Conservation (phyloP, 1,284 basidiomycete genomes). For the Phylloporus gajari region DNA sequence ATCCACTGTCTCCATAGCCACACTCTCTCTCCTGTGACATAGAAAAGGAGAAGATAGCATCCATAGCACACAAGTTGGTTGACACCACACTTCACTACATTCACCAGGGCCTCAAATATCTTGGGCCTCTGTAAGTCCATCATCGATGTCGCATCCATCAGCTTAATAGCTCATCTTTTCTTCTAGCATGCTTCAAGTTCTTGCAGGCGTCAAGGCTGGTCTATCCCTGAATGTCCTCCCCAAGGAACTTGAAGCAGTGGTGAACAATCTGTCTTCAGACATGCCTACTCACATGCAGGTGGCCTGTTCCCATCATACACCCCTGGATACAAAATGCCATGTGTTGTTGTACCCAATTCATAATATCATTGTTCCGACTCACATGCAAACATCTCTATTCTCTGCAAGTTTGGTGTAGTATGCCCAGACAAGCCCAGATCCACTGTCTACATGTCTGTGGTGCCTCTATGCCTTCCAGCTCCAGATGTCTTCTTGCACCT, state of each 20-base stretch:
- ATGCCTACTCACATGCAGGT: constrained; percentile 68
- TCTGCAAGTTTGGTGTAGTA: constrained; percentile 41
- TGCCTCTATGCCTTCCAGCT: constrained; percentile 60
- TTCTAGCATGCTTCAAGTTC: constrained; percentile 44
- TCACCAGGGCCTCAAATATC: constrained; percentile 38
- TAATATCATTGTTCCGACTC: constrained; percentile 62
- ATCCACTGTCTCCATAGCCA: constrained; percentile 14
- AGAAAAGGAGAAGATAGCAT: constrained; percentile 22
- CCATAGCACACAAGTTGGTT: constrained; percentile 40
- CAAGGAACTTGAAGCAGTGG: constrained; percentile 33
- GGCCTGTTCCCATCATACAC: constrained; percentile 50
- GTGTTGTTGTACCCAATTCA: constrained; percentile 67
- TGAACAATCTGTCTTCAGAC: constrained; percentile 46
- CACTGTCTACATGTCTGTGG: constrained; percentile 54
- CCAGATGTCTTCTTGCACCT: constrained; percentile 62
- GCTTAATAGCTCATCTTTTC: constrained; percentile 20
- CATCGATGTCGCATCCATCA: too few species aligned
- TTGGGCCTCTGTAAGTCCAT: constrained; percentile 42
- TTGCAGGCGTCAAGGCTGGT: constrained; percentile 39
- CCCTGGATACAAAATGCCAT: constrained; percentile 40
- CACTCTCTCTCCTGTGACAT: constrained; percentile 37
- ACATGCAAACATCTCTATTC: constrained; percentile 60
- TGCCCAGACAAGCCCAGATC: constrained; percentile 29
- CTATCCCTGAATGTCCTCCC: constrained; percentile 39
- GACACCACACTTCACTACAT: constrained; percentile 37